A percentile compares a stretch with the other conserved stretches of the same genome.
These are phyloP conservation scores for Amborella trichopoda DNA, from an alignment of 164 flowering plant species.

Conservation along the genomic window DNA sequence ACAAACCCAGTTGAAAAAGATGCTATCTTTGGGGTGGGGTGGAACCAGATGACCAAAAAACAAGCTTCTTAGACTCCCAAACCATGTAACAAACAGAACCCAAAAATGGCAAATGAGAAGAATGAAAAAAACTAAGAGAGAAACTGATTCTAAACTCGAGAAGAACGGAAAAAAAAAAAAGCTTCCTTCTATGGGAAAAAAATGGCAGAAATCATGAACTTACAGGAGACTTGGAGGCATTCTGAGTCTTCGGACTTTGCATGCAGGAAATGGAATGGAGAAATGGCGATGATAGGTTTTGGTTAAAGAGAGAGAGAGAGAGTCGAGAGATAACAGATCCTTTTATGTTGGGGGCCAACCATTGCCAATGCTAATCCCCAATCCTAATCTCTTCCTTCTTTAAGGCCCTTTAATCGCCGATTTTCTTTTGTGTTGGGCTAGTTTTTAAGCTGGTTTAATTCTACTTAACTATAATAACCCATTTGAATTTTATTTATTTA, in stretches of 20 bases:
- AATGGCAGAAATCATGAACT: background rate
- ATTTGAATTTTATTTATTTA: too few relatives aligned
- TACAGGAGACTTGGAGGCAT: background rate
- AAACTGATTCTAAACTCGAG: background rate
- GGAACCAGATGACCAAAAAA: background rate
- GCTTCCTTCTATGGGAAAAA: background rate
- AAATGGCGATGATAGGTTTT: background rate
- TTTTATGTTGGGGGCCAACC: constrained; percentile 2
- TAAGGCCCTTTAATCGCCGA: too few relatives aligned
- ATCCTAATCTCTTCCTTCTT: too few relatives aligned
- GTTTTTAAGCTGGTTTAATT: too few relatives aligned
- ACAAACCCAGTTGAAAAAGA: background rate
- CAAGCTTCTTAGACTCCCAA: too few relatives aligned
- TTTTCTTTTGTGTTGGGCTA: too few relatives aligned
- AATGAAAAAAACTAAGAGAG: too few relatives aligned
- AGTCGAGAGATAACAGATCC: background rate
- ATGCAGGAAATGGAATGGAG: background rate
- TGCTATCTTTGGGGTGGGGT: background rate
- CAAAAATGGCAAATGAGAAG: too few relatives aligned
- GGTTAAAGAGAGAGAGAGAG: background rate
- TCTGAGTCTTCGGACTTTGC: background rate
- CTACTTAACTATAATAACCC: too few relatives aligned
- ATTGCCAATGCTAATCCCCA: too few relatives aligned
- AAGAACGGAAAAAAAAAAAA: background rate
- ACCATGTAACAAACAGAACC: too few relatives aligned